Evolutionary conservation across 192 early-diverging fungal genomes (phyloP), one percentile per base, ranked within the genome.

Genomic region (Coemansia sp.): DNA sequence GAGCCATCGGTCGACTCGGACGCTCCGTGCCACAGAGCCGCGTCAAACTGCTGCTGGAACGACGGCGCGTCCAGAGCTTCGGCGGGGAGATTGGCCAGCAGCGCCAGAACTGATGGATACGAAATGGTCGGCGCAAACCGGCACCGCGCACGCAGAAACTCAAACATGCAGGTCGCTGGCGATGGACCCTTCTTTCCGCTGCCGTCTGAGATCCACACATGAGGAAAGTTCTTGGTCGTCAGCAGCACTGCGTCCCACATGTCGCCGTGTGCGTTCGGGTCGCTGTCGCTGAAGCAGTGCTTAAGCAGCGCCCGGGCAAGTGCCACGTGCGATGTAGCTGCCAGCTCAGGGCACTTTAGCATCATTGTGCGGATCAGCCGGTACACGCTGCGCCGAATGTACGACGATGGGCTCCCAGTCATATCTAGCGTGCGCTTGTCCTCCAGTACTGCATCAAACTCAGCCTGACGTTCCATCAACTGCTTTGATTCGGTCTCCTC

Each of bases 231-330:
- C 57, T 87, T 91, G 2, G 90, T 93, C 21, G 90, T 77, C 9
- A 93, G 61, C 57, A 97, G 72, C 6, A 97, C 66, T 6, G 96
- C 80, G 61, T 96, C 92, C 94, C 94, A 96, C 69, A 98, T 77
- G 21, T 92, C 91, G 5, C 84, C 74, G 58, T 93, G 90, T 19
- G 84, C 88, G 3, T 83, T 74, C 0, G 82, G 57, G 19, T 94
- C 91, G 75, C 84, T 87, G 57, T 98, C 94, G 1, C 64, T 68
- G 69, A 97, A 93, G 26, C 83, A 86, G 37, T 81, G 77, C 8
- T 77, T 66, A 25, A 90, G 83, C 59, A 95, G 88, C 4, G 69
- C 61, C 7, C 70, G 83, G 14, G 82, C 74, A 37, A 93, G 65
- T 7, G 78, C n/a, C 2, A 57, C 68, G n/a, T 85, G 60, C 20